A percentile compares a stretch with the other conserved stretches of the same genome.
phyloP scores from a whole-genome alignment of 225 moss, liverwort and hornwort genomes.

The Thuidium tamariscinum region DNA sequence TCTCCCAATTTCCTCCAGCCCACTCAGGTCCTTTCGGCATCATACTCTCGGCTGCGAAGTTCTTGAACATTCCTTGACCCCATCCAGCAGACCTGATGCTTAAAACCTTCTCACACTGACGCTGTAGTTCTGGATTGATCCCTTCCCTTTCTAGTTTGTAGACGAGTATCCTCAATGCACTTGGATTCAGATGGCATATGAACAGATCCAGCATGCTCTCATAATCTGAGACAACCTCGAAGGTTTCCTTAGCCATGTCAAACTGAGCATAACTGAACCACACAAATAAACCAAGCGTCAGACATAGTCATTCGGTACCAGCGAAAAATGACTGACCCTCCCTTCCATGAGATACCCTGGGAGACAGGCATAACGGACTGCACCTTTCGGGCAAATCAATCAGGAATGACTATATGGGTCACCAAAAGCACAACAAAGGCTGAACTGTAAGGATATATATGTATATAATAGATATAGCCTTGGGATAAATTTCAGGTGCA shows the following conservation, averaged over 20 bases:
- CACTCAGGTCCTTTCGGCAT: slow-evolving; percentile 95
- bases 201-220: slow-evolving; percentile 94
- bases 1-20: slow-evolving; percentile 99
- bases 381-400: background rate
- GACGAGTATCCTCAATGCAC: slow-evolving; percentile 86
- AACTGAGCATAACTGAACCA: slow-evolving; percentile 84
- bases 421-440: background rate
- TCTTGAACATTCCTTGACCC: slow-evolving; percentile 85
- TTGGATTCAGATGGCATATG: slow-evolving; percentile 93
- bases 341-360: background rate
- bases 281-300: background rate
- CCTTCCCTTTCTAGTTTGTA: slow-evolving; percentile 90
- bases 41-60: slow-evolving; percentile 96
- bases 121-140: slow-evolving; percentile 74
- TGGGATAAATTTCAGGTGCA: background rate
- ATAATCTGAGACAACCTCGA: slow-evolving; percentile 88
- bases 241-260: slow-evolving; percentile 91
- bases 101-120: slow-evolving; percentile 88
- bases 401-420: background rate
- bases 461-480: background rate
- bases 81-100: slow-evolving; percentile 84
- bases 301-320: background rate
- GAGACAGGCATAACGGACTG: background rate
- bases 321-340: background rate
- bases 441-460: background rate